A percentile compares a stretch with the other conserved stretches of the same genome.
These are phyloP conservation scores for Circinella umbellata DNA, from an alignment of 371 early-diverging fungal species.

Conservation along the genomic window DNA sequence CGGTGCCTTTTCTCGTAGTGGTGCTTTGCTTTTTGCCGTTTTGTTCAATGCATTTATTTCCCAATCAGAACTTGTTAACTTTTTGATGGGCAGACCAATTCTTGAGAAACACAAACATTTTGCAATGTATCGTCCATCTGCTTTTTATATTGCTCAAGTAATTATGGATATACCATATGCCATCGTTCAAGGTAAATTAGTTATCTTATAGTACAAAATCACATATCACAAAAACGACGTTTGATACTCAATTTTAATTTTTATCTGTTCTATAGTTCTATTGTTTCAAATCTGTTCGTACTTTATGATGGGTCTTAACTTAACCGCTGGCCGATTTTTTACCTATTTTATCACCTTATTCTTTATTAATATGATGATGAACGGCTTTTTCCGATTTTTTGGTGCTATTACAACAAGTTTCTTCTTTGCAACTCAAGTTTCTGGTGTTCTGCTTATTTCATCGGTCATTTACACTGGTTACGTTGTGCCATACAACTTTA, in stretches of 20 bases:
- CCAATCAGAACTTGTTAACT: conserved; percentile 54
- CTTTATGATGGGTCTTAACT: conserved; percentile 56
- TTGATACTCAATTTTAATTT: conserved; percentile 12
- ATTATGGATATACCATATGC: conserved; percentile 50
- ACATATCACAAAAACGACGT: too few species aligned
- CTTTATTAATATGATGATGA: conserved; percentile 44
- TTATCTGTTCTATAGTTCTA: conserved; percentile 11
- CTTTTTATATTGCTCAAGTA: conserved; percentile 66
- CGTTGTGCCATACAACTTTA: conserved; percentile 22
- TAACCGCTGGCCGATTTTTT: conserved; percentile 52
- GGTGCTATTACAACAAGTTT: conserved; percentile 52
- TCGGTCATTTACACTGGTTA: conserved; percentile 64
- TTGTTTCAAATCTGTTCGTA: conserved; percentile 39
- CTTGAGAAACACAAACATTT: conserved; percentile 74
- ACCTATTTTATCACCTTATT: conserved; percentile 47
- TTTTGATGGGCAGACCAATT: conserved; percentile 61
- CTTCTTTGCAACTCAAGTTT: conserved; percentile 50
- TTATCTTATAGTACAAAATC: neutral
- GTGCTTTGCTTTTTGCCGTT: conserved; percentile 61
- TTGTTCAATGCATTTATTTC: conserved; percentile 61
- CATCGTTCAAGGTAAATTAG: conserved; percentile 40
- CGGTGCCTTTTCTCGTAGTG: conserved; percentile 75
- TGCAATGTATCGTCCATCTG: conserved; percentile 70
- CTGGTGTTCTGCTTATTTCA: conserved; percentile 53
- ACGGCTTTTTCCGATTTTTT: conserved; percentile 54